A percentile compares a stretch with the other conserved stretches of the same genome.
Evolutionary conservation across 805 yeast genomes (phyloP).

Genomic region (Monosporozyma yasuniensis): DNA sequence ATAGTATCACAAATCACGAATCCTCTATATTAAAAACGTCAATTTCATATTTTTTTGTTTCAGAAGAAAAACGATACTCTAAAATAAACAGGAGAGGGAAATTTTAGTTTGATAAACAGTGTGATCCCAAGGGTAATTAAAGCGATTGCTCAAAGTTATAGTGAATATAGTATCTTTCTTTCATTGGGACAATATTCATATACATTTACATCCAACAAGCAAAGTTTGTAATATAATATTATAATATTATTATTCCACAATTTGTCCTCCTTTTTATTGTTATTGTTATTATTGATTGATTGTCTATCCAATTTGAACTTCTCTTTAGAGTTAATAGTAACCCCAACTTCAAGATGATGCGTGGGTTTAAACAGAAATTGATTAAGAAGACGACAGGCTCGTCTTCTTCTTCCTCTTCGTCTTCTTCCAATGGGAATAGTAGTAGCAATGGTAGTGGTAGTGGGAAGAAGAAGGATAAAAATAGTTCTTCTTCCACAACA

Average conservation of each 20-base stretch:
- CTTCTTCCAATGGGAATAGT: slow-evolving; percentile 13
- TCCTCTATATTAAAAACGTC: not conserved
- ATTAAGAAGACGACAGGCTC: slow-evolving; percentile 31
- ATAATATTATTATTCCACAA: no score
- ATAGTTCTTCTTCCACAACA: slow-evolving; percentile 14
- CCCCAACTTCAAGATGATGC: slow-evolving; percentile 46
- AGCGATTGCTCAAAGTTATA: not conserved
- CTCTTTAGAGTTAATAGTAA: no score
- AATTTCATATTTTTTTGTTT: not conserved
- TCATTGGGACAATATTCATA: no score
- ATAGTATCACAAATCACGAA: not conserved
- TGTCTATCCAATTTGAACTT: no score
- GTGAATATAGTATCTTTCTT: not conserved
- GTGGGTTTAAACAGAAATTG: slow-evolving; percentile 56
- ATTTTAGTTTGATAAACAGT: no score
- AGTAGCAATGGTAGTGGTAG: slow-evolving; percentile 35
- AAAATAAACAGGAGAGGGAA: not conserved
- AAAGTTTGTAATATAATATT: no score
- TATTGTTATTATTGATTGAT: no score
- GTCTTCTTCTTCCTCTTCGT: slow-evolving; percentile 21
- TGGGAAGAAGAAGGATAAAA: slow-evolving; percentile 37
- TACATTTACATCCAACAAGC: no score
- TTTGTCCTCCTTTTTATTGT: no score
- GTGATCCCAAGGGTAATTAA: no score
- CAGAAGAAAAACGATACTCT: no score